Base-by-base conservation (phyloP, 495 filamentous ascomycete species). In the Aspergillus ostianus region DNA sequence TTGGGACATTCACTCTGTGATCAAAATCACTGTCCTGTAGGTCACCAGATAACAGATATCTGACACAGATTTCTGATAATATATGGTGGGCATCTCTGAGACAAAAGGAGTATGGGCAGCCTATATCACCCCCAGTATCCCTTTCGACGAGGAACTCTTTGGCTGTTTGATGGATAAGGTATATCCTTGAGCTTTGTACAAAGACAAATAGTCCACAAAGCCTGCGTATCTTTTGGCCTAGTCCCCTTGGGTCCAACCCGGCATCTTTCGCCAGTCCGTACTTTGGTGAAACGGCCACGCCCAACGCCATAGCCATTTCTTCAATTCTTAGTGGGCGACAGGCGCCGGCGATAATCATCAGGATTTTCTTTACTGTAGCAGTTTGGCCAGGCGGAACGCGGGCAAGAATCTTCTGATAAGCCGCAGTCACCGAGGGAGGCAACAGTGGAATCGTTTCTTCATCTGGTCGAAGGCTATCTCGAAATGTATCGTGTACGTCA, bases 121-220 rank as follows among this genome's bases (percentile, higher is more conserved):
- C 51, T 15, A 53, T 8, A 55, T 41, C 46, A 15, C 19, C 41
- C 18, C 48, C 47, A 57, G n/a, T 56, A 26, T 23, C 53, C 50
- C 66, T 53, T 13, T 27, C 20, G 1, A 65, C 30, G 32, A 73
- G 54, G 59, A 69, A 75, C 23, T 75, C 71, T 18, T 63, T 70
- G 0, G 64, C 73, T 29, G 69, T 73, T 53, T 75, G 66, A 58
- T 75, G 70, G 19, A 74, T 65, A 0, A 74, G 64, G 57, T 73
- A 76, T 18, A 80, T 60, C 23, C 64, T 68, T 7, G 65, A 69
- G 49, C 75, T 65, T n/a, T 71, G 67, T 1, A 77, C 62, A 20
- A 67, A 67, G 4, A 82, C 61, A 48, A 82, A 77, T 12, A 73
- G 67, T 3, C 76, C 71, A 51, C 74, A 80, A 15, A 77, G 27